Evolutionary conservation across 2,329 filamentous ascomycete species (phyloP).

Genomic region (Thielaviopsis musarum): DNA sequence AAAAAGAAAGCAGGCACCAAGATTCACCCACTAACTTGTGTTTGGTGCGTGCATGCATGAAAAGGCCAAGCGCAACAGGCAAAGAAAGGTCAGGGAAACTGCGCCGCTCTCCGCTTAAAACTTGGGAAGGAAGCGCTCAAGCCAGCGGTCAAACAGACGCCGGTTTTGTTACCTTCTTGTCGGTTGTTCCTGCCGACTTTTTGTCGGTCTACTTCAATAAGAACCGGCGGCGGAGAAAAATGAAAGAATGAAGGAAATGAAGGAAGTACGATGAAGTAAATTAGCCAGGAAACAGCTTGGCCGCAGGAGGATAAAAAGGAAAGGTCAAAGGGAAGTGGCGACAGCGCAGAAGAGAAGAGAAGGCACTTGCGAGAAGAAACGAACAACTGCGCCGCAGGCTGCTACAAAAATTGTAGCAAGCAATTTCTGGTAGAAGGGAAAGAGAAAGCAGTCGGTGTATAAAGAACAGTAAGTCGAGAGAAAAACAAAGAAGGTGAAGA

Average conservation of each 20-base stretch:
- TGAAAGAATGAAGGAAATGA: neutral
- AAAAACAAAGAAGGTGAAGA: neutral
- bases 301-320: neutral
- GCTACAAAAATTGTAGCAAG: too few relatives aligned
- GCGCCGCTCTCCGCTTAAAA: too few relatives aligned
- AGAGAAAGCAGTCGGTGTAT: neutral
- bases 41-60: neutral
- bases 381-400: neutral
- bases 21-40: neutral
- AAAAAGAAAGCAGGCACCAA: neutral
- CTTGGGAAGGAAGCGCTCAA: neutral
- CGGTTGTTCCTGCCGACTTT: neutral
- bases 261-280: neutral
- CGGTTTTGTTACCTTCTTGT: neutral
- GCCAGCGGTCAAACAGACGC: neutral
- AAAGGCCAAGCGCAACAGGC: neutral
- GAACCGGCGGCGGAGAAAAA: neutral
- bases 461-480: neutral
- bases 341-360: neutral
- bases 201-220: neutral
- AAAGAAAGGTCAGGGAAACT: too few relatives aligned
- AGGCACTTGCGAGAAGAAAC: too few relatives aligned
- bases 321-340: neutral
- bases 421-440: neutral
- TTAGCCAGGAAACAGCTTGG: neutral